Conservation (phyloP, 2,329 filamentous ascomycete genomes). For the Biscogniauxia marginata region DNA sequence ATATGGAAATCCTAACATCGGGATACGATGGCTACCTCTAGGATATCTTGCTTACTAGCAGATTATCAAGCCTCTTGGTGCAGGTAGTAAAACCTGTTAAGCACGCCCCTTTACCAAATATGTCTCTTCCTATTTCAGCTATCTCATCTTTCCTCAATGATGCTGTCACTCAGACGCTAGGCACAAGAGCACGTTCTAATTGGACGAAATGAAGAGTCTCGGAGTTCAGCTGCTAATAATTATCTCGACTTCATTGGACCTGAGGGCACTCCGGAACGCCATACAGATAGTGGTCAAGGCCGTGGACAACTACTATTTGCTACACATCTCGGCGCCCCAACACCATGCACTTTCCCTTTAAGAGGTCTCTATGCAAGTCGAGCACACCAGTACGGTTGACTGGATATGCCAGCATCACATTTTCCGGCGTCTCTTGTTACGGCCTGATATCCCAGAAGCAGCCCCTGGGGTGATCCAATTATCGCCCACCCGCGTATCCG, state of each 20-base stretch:
- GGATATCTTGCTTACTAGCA: background rate
- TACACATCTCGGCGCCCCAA: background rate
- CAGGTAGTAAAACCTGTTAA: background rate
- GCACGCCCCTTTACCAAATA: background rate
- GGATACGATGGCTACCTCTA: background rate
- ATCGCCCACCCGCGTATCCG: too few species aligned
- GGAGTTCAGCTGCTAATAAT: background rate
- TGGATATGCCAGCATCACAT: background rate
- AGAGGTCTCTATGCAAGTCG: background rate
- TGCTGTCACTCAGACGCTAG: background rate
- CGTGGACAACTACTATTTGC: background rate
- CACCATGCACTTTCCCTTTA: background rate
- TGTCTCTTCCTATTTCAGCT: background rate
- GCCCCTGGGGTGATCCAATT: too few species aligned
- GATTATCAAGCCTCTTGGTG: background rate
- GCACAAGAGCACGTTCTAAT: background rate
- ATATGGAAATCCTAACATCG: background rate
- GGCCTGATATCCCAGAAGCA: background rate
- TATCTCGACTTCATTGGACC: background rate
- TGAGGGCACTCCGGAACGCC: background rate
- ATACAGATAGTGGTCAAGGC: background rate
- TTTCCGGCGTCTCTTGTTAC: background rate
- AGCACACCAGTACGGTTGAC: background rate
- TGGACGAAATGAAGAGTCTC: background rate
- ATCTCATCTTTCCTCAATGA: background rate